Evolutionary conservation across 371 early-diverging fungal species (phyloP), one percentile per base, ranked within the genome.

Genomic region (Apophysomyces variabilis): DNA sequence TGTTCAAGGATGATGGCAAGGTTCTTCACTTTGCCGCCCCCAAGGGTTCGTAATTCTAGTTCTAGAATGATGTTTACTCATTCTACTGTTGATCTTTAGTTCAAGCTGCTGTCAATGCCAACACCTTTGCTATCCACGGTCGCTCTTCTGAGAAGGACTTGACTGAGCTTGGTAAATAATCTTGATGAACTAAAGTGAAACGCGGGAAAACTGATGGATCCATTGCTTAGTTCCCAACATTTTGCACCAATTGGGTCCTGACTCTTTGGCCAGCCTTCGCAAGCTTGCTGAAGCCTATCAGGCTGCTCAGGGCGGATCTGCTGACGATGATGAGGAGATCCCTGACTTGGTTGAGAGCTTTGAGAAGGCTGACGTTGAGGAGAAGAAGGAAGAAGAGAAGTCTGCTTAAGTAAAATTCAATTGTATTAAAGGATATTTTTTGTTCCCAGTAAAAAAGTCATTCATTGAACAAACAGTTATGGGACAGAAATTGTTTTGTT

Each of bases 1-100:
- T 99, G 95, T 98, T 98, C 90, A 91, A 88, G 85, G 90, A 90
- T 64, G 94, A 96, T 73, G 96, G 96, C 73, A 90, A 92, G 79
- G 93, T 98, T 73, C 80, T 97, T 72, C 94, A 97, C 91, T 97
- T 99, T 79, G 80, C 75, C 74, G 82, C 85, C 63, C 97, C 99
- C 69, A 94, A 92, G 80, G 94, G 95, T 95, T 82, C 72, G 82
- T 68, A 44, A 32, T 39, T 38, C 37, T 50, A 5, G 47, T 36
- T 21, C 4, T 60, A 38, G 8, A 11, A 7, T 5, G 32, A 26
- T 21, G 21, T 37, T 68, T n/a, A 32, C 3, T 37, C 46, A 35
- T 1, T 16, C 7, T 39, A 14, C 1, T 38, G 38, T n/a, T 26
- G 32, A 26, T 3, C 32, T 62, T n/a, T 36, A 14, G 94, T 95